Evolutionary conservation across 2,329 filamentous ascomycete species (phyloP), one percentile per base, ranked within the genome.

Genomic region (Thermochaetoides dissita): DNA sequence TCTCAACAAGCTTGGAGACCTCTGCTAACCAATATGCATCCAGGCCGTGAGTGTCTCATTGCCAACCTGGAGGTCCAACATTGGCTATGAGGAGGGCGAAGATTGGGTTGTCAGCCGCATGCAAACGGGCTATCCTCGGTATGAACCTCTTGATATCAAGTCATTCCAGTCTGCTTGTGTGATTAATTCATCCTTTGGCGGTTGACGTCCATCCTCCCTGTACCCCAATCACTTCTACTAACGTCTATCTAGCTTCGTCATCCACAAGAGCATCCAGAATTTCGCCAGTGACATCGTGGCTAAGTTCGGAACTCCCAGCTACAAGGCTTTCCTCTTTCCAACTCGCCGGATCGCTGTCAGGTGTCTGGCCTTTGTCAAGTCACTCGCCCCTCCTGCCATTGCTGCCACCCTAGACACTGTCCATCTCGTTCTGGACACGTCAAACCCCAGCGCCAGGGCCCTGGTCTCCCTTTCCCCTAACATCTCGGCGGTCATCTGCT

Each of bases 21-120:
- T 24, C 5, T 24, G 17, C 17, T 24, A 24, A 24, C 5, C 5
- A 24, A 24, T 24, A 24, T 24, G 17, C 17, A 24, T 2, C 6
- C 41, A 95, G 88, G 91, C 89, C 50, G 85, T 96, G 50, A 96
- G 89, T 60, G 89, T 96, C 35, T 96, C 91, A 10, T 68, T 98
- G 28, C 91, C 91, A 34, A 93, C 87, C 63, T 98, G 91, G 91
- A 72, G 71, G 51, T 71, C 87, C 50, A 96, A 94, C 55, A 70
- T 98, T 34, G 89, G 78, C 34, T 98, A 98, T 57, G 91, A 98
- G 61, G 87, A 98, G 61, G 89, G 87, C 39, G 74, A 93, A 58
- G 68, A 79, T 43, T 91, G 85, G 81, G 84, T 98, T n/a, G 50
- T 91, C 11, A 74, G 72, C 48, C 81, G 79, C 57, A 82, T 98